Evolutionary conservation across 2,329 filamentous ascomycete species (phyloP).

Genomic region (Ophiostoma populinum): DNA sequence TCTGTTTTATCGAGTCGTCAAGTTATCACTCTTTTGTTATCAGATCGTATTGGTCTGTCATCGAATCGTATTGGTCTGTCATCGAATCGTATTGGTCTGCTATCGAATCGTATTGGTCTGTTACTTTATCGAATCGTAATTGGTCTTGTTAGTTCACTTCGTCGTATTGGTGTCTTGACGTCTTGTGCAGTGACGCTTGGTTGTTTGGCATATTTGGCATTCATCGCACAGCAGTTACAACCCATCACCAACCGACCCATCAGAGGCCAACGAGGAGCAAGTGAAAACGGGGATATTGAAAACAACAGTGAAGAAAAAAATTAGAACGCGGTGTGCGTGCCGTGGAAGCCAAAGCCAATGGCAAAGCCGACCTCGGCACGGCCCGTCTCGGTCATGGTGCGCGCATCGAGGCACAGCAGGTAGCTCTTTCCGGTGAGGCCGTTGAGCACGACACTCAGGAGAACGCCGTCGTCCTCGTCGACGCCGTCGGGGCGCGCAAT

Average conservation of each 20-base stretch:
- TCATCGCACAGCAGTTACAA: too few species aligned
- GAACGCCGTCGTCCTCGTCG: conserved; percentile 43
- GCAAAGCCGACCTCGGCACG: conserved; percentile 44
- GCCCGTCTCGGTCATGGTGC: conserved; percentile 43
- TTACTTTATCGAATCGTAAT: too few species aligned
- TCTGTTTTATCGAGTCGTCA: too few species aligned
- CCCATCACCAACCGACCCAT: too few species aligned
- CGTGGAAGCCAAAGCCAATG: conserved; percentile 50
- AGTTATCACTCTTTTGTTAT: background rate
- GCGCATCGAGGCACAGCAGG: conserved; percentile 46
- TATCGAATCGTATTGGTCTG: background rate
- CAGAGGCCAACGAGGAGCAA: too few species aligned
- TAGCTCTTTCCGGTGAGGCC: conserved; percentile 42
- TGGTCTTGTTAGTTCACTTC: background rate
- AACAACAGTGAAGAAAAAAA: too few species aligned
- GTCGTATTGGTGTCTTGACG: background rate
- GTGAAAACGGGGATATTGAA: too few species aligned
- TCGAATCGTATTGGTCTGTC: background rate
- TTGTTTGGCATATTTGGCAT: too few species aligned
- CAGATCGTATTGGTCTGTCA: background rate
- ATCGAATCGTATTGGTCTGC: background rate
- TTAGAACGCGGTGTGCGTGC: conserved; percentile 23
- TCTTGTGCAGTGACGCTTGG: too few species aligned
- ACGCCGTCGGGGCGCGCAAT: conserved; percentile 31
- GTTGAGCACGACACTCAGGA: conserved; percentile 48